Base-by-base conservation (phyloP, 208 protist species). In the Acanthamoeba triangularis region DNA sequence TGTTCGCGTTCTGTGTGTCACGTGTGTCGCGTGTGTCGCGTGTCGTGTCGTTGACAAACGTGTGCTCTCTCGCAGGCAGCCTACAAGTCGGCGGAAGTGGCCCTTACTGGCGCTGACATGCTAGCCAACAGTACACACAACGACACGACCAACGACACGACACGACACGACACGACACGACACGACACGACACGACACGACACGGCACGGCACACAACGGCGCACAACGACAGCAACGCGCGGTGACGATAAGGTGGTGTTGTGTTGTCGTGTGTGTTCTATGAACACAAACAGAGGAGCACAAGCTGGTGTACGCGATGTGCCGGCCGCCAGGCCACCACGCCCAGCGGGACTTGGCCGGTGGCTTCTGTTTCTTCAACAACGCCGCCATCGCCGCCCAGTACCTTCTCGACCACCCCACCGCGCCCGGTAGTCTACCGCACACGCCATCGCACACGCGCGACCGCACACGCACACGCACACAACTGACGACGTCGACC, bases 331-430 rank as follows among this genome's bases (percentile, higher is more conserved):
- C 94, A 88, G 96, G 96, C 10, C 96, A 97, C 67, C 96, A 97
- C 84, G 95, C 96, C n/a, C 63, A 90, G 33, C 47, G 74, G 0
- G 74, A 90, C 18, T 59, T 52, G 28, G 95, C 85, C 16, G 74
- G 54, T 23, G 96, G 96, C 30, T 97, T 96, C 65, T 97, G 96
- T 88, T 76, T 96, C 41, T 93, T 97, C 47, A 96, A 96, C 82
- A 97, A 97, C 41, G 93, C 95, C 33, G 95, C 82, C 18, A 52
- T 96, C 67, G 82, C 96, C 33, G 94, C 94, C 13, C 54, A 90
- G n/a, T 95, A 87, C 65, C 90, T 96, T 65, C 59, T 69, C 33
- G 11, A 69, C 33, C 84, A 63, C 25, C 84, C 59, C 30, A 69
- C 84, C 14, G 54, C 84, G 11, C 65, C 63, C 74, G 69, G 44